Percentiles rank a stretch among this genome's conserved stretches.
Conservation (phyloP, 208 protist species). For the Borovskyia barvae region DNA sequence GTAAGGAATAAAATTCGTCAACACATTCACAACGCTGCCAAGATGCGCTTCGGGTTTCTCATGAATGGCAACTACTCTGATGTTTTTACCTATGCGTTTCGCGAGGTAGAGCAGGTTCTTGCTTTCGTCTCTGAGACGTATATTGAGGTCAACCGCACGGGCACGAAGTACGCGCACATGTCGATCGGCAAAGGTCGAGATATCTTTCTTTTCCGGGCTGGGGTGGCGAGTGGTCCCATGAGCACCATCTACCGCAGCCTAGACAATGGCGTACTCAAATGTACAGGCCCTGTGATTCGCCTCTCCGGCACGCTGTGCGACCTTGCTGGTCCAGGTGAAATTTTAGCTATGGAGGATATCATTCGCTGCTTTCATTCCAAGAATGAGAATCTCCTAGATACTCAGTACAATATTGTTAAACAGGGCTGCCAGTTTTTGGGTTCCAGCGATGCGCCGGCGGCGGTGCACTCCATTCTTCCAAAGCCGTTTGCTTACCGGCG, state of each 20-base stretch:
- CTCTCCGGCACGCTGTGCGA: slow-evolving; percentile 75
- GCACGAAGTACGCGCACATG: slow-evolving; percentile 53
- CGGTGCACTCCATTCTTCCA: slow-evolving; percentile 79
- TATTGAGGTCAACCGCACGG: slow-evolving; percentile 62
- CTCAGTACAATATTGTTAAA: slow-evolving; percentile 80
- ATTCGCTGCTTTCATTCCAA: slow-evolving; percentile 65
- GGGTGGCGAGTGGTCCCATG: slow-evolving; percentile 59
- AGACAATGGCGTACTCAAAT: slow-evolving; percentile 60
- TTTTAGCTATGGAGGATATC: slow-evolving; percentile 73
- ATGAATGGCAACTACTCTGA: slow-evolving; percentile 81
- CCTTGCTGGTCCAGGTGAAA: slow-evolving; percentile 61
- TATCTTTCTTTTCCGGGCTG: slow-evolving; percentile 66
- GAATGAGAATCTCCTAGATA: slow-evolving; percentile 66
- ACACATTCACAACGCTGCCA: slow-evolving; percentile 50
- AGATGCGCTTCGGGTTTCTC: slow-evolving; percentile 69
- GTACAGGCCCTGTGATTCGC: slow-evolving; percentile 61
- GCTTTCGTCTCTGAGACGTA: slow-evolving; percentile 77
- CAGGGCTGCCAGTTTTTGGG: slow-evolving; percentile 49
- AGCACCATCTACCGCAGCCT: slow-evolving; percentile 58
- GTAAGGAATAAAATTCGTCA: slow-evolving; percentile 44
- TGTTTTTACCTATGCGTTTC: slow-evolving; percentile 85
- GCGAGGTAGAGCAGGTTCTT: slow-evolving; percentile 70
- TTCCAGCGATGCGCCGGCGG: slow-evolving; percentile 38
- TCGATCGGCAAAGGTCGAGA: slow-evolving; percentile 33
- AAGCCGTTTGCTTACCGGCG: slow-evolving; percentile 71